phyloP scores from a whole-genome alignment of 73 alveolate genomes.

The Paramecium caudatum region DNA sequence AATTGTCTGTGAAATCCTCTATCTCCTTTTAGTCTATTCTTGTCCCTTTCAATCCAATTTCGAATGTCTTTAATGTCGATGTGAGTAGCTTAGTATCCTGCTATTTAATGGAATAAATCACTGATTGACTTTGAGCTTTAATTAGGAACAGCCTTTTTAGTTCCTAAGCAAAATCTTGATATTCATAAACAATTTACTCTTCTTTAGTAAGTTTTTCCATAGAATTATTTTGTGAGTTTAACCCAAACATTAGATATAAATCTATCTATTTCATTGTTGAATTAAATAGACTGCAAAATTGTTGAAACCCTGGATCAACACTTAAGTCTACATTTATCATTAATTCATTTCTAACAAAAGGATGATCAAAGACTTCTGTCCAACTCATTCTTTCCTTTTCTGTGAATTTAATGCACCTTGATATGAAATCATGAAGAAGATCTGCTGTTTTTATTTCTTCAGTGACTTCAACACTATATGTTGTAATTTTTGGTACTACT shows the following conservation, averaged over 20 bases:
- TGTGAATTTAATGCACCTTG: neutral
- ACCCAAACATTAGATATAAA: neutral
- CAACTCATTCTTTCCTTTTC: conserved; percentile 51
- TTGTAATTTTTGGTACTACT: neutral
- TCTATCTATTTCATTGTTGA: neutral
- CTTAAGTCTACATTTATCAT: neutral
- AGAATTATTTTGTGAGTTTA: neutral
- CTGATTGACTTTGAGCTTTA: neutral
- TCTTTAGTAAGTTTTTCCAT: neutral
- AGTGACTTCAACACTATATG: neutral
- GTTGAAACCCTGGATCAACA: neutral
- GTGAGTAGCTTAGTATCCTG: conserved; percentile 31
- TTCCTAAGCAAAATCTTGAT: neutral
- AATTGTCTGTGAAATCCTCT: neutral
- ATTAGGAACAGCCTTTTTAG: neutral
- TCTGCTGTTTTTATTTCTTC: neutral
- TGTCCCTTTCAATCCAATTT: neutral
- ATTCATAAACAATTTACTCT: neutral
- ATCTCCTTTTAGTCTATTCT: conserved; percentile 26
- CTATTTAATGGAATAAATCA: neutral
- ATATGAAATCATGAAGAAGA: neutral
- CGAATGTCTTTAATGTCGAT: neutral
- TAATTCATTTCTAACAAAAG: conserved; percentile 4
- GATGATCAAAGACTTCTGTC: conserved; percentile 38
- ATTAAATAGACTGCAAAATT: neutral